Conservation (phyloP, 2,329 filamentous ascomycete genomes). For the Metarhizium anisopliae region DNA sequence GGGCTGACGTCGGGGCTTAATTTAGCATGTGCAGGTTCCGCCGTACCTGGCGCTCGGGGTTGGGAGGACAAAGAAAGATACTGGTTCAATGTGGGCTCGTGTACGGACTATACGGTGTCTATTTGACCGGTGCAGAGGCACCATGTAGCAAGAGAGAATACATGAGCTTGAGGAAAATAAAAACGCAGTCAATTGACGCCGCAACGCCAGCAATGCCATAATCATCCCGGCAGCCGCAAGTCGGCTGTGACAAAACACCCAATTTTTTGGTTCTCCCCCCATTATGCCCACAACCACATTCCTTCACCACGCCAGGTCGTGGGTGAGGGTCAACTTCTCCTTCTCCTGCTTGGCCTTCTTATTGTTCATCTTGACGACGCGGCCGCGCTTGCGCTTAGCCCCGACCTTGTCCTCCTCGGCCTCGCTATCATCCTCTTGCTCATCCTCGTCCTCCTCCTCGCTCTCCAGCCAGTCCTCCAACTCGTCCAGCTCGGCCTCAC, state of each 20-base stretch:
- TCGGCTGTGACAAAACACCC: too few species aligned
- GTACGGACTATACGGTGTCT: too few species aligned
- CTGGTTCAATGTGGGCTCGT: too few species aligned
- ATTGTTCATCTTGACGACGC: constrained; percentile 36
- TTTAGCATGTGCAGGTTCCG: too few species aligned
- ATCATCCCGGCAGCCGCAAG: too few species aligned
- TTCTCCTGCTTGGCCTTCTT: constrained; percentile 53
- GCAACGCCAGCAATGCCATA: background rate
- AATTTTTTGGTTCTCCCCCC: too few species aligned
- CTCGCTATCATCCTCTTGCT: constrained; percentile 48
- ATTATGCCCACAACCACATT: background rate
- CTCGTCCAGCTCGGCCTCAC: constrained; percentile 68
- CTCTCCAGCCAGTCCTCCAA: constrained; percentile 90
- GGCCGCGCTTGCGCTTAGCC: constrained; percentile 45
- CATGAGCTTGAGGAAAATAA: background rate
- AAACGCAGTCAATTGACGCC: background rate
- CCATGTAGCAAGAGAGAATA: background rate
- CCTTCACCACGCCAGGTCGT: constrained; percentile 32
- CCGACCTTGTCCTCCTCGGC: constrained; percentile 48
- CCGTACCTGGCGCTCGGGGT: too few species aligned
- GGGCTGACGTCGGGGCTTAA: too few species aligned
- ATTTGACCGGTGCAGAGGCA: too few species aligned
- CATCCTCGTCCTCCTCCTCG: constrained; percentile 49
- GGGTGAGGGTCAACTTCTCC: constrained; percentile 32
- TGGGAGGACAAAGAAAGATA: too few species aligned